Base-by-base conservation (phyloP, 768 basidiomycete genomes). In the Pleurotus platypus region DNA sequence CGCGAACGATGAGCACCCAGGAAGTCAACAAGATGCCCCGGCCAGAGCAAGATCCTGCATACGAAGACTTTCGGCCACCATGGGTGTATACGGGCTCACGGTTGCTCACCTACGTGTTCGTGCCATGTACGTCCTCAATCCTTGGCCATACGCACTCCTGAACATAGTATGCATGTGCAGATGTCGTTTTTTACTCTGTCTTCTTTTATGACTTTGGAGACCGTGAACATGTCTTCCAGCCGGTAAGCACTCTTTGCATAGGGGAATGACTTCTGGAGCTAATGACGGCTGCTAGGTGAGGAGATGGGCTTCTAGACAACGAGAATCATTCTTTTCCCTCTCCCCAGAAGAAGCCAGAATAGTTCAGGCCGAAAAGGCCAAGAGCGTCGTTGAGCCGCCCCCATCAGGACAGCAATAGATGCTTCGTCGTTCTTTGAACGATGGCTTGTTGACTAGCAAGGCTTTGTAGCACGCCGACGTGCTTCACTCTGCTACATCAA, bases 141-240 rank as follows among this genome's bases (percentile, higher is more conserved):
- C 18, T 42, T 26, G 24, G 8, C 12, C 27, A 3, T 50, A 45
- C 24, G 5, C 55, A 2, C 45, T 15, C 45, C 46, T 16, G 16
- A 51, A 6, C 22, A 16, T 26, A 26, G 13, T 58, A 46, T 39
- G 54, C 7, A 15, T 35, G 30, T 53, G n/a, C 61, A 89, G 86
- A 72, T 20, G 70, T 78, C n/a, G 65, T 75, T 13, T 39, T 83
- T 3, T 89, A 89, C 60, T 77, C 77, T 2, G 72, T 85, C 18
- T 85, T 89, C 65, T 68, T 84, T 56, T 79, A 81, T 50, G 85
- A 89, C 66, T 89, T 82, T 67, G 87, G 87, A 3, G 82, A 86
- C n/a, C 72, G 75, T 47, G 87, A 89, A 20, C 86, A 89, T 66
- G 83, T 87, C 24, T 89, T 87, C 67, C 79, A 78, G 67, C 82